Evolutionary conservation across 1,139 yeast genomes (phyloP), one percentile per base, ranked within the genome.

Genomic region (Sugiyamaella neomexicana): DNA sequence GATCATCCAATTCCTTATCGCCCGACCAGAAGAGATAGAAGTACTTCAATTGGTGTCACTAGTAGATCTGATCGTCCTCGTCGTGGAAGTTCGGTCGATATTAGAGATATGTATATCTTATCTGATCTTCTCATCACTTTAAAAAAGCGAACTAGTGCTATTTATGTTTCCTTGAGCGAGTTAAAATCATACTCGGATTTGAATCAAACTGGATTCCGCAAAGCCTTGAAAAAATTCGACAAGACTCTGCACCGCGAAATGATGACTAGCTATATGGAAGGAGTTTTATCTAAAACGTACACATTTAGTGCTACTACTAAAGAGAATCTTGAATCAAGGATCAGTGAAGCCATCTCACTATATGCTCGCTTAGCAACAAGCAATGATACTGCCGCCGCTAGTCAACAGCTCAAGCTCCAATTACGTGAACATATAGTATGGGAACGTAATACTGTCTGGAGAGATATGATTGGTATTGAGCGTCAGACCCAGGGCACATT

Each of bases 391-490:
- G 82, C 78, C 13, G 69, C 72, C 45, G 87, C 93, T 23, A 80
- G 79, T 56, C 77, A 80, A 36, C 95, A 88, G 64, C 77, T 91
- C 58, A 80, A 85, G 58, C 77, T 89, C 13, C 89, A 89, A 63
- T 73, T 91, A 58, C 79, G 97, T 57, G 98, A 91, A 65, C 96
- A 90, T 70, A 88, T 91, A 49, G 96, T 90, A 15, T 91, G 96
- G 95, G 97, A 90, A 71, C 80, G 98, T 69, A 89, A 89, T 69
- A 91, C 97, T 0, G 97, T 91, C 23, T 91, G 98, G 98, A 85
- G 93, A 66, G 97, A 91, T 68, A 85, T 91, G 89, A 85, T 90
- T 68, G 93, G 93, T 10, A 73, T 90, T 65, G 97, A 91, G 69
- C 81, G 95, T 66, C 83, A 80, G 58, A 74, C 84, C 1, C 85